Base-by-base conservation (phyloP, 441 rosid species). In the Pelargonium myrrhifolium region DNA sequence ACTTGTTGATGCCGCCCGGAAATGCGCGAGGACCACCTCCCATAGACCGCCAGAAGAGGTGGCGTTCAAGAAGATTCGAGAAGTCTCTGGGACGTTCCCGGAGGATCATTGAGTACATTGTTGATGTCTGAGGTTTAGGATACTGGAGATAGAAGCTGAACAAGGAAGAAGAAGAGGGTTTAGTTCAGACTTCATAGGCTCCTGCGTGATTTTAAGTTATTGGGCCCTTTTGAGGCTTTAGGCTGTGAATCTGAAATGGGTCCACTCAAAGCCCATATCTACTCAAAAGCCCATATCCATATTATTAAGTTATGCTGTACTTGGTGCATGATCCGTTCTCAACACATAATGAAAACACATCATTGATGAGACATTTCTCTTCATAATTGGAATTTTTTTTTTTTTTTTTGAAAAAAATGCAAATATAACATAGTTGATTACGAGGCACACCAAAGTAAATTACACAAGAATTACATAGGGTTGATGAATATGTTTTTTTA, bases 11-110 rank as follows among this genome's bases (percentile, higher is more conserved):
- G 10, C 98, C 98, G 35, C 96, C 98, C 0, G 98, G 99, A 51
- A 92, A 94, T 4, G 96, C 90, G 62, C 99, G 85, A 0, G 99
- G 97, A 40, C 98, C 99, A 2, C 97, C 99, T 40, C 96, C 97
- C 99, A 95, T 95, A 56, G 76, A 39, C 3, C 99, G 89, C 6
- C 56, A 37, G 72, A 85, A 76, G 64, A 87, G 28, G 72, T 76
- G 76, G 70, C 1, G 17, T 20, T 74, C 18, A 70, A 62, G 17
- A 77, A 24, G 67, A 77, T 43, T 45, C 55, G 6, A 28, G 31
- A 72, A 45, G 58, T 21, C 58, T 61, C 68, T 79, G 17, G 81
- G 72, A 10, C 82, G 84, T 17, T 75, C 86, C 43, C 81, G 80
- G 71, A 85, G 74, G 45, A 82, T 63, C 2, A 64, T 67, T 1